Base-by-base conservation (phyloP, 2,329 filamentous ascomycete species). In the Hymenoscyphus albidus region DNA sequence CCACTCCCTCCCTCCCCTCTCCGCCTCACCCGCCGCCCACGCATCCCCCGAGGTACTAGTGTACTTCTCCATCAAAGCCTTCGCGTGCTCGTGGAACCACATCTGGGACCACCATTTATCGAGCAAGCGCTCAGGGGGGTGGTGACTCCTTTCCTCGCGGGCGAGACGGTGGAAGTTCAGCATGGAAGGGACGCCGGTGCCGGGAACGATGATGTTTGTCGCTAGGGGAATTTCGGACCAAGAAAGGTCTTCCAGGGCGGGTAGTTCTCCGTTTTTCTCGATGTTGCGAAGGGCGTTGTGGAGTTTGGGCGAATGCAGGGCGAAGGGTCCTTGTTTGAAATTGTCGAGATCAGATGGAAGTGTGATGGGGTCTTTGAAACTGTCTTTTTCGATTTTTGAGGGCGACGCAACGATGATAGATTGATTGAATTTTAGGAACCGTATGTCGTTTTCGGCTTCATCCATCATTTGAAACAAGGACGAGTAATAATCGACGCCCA, bases 31-130 rank as follows among this genome's bases (percentile, higher is more conserved):
- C 14, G 80, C 78, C 0, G 79, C 16, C 42, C 42, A 16, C 6
- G n/a, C n/a, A n/a, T 14, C 42, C 44, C 22, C 78, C 0, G 79
- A 74, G 13, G 74, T 76, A 61, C 81, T 80, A 67, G 82, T 76
- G 68, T 80, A 80, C 65, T 78, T 79, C 57, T 81, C 80, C 5
- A 84, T 74, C 9, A 85, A 74, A 1, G 81, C 81, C 40, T 82
- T 80, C 12, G 76, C 76, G 73, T 80, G 78, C 2, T 76, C 75
- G 12, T 64, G 38, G 40, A 59, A 69, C 66, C 66, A 70, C 62
- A 68, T 65, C 7, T 64, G 63, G 1, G 31, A 16, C 67, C 68
- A 69, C 39, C 58, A 38, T 9, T 66, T 51, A 22, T 61, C 58
- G 5, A 48, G 18, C 5, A 59, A 27, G 7, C n/a, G 9, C 10